phyloP scores from a whole-genome alignment of 306 rosid genomes.

The Cucurbita ficifolia region DNA sequence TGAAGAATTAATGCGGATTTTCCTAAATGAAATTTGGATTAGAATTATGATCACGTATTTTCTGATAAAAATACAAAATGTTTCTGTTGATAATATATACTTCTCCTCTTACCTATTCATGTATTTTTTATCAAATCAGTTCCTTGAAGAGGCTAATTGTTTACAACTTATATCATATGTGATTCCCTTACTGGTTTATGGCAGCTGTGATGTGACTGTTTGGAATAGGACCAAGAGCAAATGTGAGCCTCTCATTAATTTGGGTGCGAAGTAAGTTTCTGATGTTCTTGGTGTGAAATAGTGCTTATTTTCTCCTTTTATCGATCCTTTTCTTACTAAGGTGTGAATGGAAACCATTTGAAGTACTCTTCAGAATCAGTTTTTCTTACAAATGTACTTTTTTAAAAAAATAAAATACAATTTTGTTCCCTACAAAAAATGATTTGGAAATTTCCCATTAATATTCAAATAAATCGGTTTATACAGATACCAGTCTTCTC shows the following conservation, averaged over 20 bases:
- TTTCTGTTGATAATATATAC: background rate
- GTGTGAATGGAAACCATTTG: background rate
- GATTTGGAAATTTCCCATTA: background rate
- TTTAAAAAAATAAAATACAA: background rate
- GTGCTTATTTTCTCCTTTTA: background rate
- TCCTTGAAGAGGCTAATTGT: background rate
- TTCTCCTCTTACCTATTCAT: background rate
- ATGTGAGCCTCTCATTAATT: slow-evolving; percentile 67
- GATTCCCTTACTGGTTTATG: slow-evolving; percentile 8
- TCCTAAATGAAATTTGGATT: background rate
- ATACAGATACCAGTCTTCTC: slow-evolving; percentile 68
- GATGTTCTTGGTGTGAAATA: background rate
- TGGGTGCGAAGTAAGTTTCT: slow-evolving; percentile 69
- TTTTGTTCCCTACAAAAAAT: background rate
- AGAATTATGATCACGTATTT: background rate
- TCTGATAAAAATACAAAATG: background rate
- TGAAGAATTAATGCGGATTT: background rate
- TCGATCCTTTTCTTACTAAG: background rate
- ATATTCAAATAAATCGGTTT: background rate
- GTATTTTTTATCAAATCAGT: background rate
- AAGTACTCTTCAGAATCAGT: background rate
- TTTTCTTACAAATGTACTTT: too few relatives aligned
- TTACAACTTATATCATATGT: background rate
- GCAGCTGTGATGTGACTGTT: slow-evolving; percentile 63
- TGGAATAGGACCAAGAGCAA: slow-evolving; percentile 93